A percentile compares a stretch with the other conserved stretches of the same genome.
Evolutionary conservation across 495 filamentous ascomycete species (phyloP).

Genomic region (Podospora appendiculata): DNA sequence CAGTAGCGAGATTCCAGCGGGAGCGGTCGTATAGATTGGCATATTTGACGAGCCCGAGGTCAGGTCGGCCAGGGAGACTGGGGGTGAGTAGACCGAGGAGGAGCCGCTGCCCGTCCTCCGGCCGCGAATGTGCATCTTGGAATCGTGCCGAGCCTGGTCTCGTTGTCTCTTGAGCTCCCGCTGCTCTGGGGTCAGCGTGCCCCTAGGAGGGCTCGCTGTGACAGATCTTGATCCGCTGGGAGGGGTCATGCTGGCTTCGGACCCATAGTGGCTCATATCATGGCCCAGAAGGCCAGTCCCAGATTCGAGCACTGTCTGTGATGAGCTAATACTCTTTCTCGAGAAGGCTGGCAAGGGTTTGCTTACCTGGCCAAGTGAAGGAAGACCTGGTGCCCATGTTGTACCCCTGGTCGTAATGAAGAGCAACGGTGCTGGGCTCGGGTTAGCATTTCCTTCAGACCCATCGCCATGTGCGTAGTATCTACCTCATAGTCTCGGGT

Average conservation of each 20-base stretch:
- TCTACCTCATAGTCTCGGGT: constrained; percentile 35
- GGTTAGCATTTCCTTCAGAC: constrained; percentile 4
- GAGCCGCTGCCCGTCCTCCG: constrained; percentile 34
- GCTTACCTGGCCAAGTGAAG: constrained; percentile 34
- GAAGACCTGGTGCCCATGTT: constrained; percentile 37
- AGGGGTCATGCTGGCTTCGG: constrained; percentile 36
- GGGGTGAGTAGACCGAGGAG: constrained; percentile 33
- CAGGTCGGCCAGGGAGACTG: constrained; percentile 32
- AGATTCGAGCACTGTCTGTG: constrained; percentile 26
- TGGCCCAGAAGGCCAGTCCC: constrained; percentile 29
- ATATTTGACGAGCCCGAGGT: constrained; percentile 26
- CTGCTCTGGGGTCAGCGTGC: constrained; percentile 37
- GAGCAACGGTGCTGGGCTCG: constrained; percentile 32
- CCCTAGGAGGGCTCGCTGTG: constrained; percentile 39
- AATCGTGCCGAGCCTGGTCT: constrained; percentile 36
- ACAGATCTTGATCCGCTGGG: constrained; percentile 36
- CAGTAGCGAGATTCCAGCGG: constrained; percentile 36
- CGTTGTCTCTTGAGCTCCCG: constrained; percentile 41
- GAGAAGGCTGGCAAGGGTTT: not conserved
- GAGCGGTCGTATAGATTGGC: constrained; percentile 40
- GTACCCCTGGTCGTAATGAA: constrained; percentile 37
- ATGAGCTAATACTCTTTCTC: constrained; percentile 7
- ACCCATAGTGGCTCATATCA: constrained; percentile 29
- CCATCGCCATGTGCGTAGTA: not conserved
- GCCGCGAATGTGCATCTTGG: constrained; percentile 30